Evolutionary conservation across 495 filamentous ascomycete species (phyloP), one percentile per base, ranked within the genome.

Genomic region (Aspergillus coremiiformis): DNA sequence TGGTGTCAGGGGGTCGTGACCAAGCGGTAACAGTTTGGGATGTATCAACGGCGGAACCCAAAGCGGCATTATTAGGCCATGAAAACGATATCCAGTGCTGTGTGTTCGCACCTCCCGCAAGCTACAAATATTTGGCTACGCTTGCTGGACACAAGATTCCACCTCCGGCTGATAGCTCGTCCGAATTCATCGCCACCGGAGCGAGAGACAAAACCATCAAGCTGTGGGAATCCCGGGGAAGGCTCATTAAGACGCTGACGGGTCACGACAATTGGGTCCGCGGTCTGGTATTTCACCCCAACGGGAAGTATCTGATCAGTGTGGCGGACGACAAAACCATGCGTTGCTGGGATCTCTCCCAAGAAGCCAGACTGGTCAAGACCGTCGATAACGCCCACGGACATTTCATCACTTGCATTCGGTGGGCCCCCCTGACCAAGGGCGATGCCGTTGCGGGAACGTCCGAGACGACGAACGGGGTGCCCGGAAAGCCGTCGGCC

Each of bases 251-350:
- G 67, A 94, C 87, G 1, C 75, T 97, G 7, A 67, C 84, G 1
- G 93, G 93, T 3, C 93, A 98, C 61, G 93, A 98, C 66, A 98
- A 96, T 64, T 98, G 93, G 93, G 85, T 98, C 1, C 82, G 90
- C 9, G 86, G 76, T 2, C 62, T 97, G 11, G 83, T 89, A 15
- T 98, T 95, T 66, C 93, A 98, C 57, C 93, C 93, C 0, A 90
- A 89, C 3, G 93, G 93, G 0, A 95, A 95, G 66, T 98, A 93
- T 57, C 77, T 98, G 1, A 68, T 98, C 15, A 89, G 84, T 27
- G 87, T 85, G 4, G 74, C 84, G 21, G 93, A 98, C 60, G 93
- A 98, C 65, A 95, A 95, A 67, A 91, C 89, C 11, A 72, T 98
- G 29, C 76, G 92, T 39, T 96, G 92, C 72, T 98, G 93, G 93